Conservation (phyloP, 2,329 filamentous ascomycete species). For the Leptographium lundbergii region DNA sequence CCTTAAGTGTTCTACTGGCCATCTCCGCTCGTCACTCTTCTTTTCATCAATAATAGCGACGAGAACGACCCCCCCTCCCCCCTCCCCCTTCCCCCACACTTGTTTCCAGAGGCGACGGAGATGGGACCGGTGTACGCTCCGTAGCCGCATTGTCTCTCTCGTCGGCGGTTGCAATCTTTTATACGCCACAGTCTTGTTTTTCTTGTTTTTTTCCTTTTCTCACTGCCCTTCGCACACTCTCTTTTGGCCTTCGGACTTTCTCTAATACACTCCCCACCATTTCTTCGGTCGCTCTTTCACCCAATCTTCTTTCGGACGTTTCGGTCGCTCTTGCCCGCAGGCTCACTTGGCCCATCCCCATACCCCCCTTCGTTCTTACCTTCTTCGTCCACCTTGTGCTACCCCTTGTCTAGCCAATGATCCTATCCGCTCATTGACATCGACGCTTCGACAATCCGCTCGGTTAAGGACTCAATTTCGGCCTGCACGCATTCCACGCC, state of each 20-base stretch:
- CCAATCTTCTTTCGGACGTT: background rate
- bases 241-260: background rate
- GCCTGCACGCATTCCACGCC: background rate
- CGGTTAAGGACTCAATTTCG: background rate
- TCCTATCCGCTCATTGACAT: background rate
- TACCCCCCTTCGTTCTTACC: background rate
- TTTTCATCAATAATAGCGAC: background rate
- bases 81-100: background rate
- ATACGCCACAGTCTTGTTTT: background rate
- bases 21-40: background rate
- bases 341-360: background rate
- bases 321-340: background rate
- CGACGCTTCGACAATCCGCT: background rate
- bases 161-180: background rate
- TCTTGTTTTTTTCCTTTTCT: background rate
- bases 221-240: background rate
- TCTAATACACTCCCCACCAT: background rate
- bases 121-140: background rate
- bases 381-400: background rate
- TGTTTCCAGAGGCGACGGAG: background rate
- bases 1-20: background rate
- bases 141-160: background rate
- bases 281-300: background rate
- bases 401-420: background rate
- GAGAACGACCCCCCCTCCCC: background rate